Conservation (phyloP, 2,329 filamentous ascomycete genomes). For the Ophiostoma sp. region DNA sequence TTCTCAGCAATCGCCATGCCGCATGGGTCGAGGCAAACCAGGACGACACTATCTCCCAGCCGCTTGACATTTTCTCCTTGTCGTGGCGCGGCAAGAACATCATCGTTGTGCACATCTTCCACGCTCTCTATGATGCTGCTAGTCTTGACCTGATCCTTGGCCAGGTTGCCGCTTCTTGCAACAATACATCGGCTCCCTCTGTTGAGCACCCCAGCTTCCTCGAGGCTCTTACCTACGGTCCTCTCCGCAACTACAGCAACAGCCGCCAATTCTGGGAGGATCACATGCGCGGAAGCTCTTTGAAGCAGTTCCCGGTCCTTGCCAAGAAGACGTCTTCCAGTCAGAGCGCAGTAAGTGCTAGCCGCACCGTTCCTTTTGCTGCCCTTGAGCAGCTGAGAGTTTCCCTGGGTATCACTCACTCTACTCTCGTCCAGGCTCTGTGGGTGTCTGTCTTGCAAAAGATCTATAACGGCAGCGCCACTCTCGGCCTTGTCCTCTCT, state of each 20-base stretch:
- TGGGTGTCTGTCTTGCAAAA: constrained; percentile 62
- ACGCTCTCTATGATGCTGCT: constrained; percentile 80
- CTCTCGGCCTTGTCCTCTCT: constrained; percentile 71
- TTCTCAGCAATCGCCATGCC: constrained; percentile 36
- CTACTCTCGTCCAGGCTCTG: constrained; percentile 68
- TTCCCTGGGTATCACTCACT: constrained; percentile 65
- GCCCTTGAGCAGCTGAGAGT: constrained; percentile 50
- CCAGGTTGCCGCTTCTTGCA: constrained; percentile 39
- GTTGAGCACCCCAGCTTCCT: constrained; percentile 44
- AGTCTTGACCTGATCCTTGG: constrained; percentile 65
- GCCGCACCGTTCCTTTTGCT: constrained; percentile 35
- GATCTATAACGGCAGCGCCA: constrained; percentile 42
- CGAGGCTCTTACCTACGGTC: constrained; percentile 63
- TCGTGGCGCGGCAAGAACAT: constrained; percentile 28
- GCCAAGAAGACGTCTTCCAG: constrained; percentile 14
- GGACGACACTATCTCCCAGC: constrained; percentile 41
- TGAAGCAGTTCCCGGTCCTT: constrained; percentile 27
- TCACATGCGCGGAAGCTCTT: constrained; percentile 42
- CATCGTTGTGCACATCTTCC: constrained; percentile 68
- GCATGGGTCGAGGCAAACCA: constrained; percentile 53
- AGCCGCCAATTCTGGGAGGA: constrained; percentile 61
- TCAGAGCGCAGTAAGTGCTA: constrained; percentile 20
- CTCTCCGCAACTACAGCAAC: constrained; percentile 45
- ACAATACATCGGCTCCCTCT: background rate
- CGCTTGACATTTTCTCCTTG: constrained; percentile 48